Evolutionary conservation across 1,139 yeast species (phyloP).

Genomic region (Nakaseomyces delphensis): DNA sequence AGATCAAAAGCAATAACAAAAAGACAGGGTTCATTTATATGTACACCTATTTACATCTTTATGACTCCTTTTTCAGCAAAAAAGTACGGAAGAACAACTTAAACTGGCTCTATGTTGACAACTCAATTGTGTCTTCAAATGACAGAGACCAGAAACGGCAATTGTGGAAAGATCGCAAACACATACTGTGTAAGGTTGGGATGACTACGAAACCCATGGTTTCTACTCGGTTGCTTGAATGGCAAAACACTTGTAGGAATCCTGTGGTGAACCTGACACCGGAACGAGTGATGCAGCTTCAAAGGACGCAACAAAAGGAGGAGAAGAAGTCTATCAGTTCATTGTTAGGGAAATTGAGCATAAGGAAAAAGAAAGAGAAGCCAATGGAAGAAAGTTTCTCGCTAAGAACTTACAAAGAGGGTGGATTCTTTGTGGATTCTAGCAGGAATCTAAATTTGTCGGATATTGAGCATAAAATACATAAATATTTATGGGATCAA

Average conservation of each 20-base stretch:
- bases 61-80: constrained; percentile 14
- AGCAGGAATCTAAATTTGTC: constrained; percentile 13
- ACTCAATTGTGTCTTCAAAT: constrained; percentile 15
- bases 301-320: not conserved
- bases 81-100: constrained; percentile 9
- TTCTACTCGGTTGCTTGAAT: constrained; percentile 21
- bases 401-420: constrained; percentile 17
- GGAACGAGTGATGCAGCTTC: constrained; percentile 9
- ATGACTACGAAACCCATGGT: constrained; percentile 27
- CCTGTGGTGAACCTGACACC: constrained; percentile 25
- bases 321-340: constrained; percentile 6
- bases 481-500: constrained; percentile 23
- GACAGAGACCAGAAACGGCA: constrained; percentile 9
- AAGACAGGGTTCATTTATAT: constrained; percentile 27
- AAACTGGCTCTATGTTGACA: constrained; percentile 24
- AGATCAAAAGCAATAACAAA: not conserved
- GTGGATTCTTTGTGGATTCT: constrained; percentile 22
- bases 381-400: not conserved
- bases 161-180: constrained; percentile 17
- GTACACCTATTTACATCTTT: constrained; percentile 25
- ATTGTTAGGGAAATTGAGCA: constrained; percentile 12
- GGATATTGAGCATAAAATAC: constrained; percentile 22
- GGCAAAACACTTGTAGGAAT: constrained; percentile 26
- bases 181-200: constrained; percentile 27
- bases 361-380: constrained; percentile 6